These are phyloP conservation scores for Rubia balearica DNA, from an alignment of 305 asterid species.

Conservation along the genomic window DNA sequence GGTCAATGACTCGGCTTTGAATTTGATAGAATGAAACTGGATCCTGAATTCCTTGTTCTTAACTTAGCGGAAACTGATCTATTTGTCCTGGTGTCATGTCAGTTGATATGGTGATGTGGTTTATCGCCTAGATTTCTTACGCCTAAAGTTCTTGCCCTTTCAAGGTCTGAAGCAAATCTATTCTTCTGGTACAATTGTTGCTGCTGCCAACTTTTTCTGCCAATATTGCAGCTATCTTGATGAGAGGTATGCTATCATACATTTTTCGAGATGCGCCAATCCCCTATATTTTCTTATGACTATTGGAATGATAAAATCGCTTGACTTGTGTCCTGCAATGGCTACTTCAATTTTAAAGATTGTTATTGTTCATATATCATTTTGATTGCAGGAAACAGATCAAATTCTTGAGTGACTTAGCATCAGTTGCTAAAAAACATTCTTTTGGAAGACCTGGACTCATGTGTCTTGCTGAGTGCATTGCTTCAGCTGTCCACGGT, in stretches of 20 bases:
- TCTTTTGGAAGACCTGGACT: constrained; percentile 92
- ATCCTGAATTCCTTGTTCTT: constrained; percentile 5
- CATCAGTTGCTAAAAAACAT: constrained; percentile 49
- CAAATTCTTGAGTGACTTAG: constrained; percentile 50
- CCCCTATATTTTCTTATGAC: background rate
- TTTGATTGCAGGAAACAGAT: constrained; percentile 45
- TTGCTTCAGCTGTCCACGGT: constrained; percentile 71
- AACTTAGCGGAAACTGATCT: background rate
- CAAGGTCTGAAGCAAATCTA: constrained; percentile 76
- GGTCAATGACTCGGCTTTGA: background rate
- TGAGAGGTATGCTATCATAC: constrained; percentile 40
- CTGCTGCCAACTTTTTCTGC: constrained; percentile 56
- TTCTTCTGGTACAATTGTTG: constrained; percentile 60
- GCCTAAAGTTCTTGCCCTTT: constrained; percentile 7
- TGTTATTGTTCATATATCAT: background rate
- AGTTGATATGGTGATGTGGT: background rate
- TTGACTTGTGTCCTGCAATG: background rate
- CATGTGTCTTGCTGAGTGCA: constrained; percentile 82
- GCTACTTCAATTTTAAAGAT: background rate
- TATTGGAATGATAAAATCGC: background rate
- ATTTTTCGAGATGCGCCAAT: background rate
- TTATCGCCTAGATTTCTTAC: background rate
- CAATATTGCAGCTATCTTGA: constrained; percentile 56
- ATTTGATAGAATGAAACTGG: background rate
- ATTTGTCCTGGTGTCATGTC: background rate